Base-by-base conservation (phyloP, 2,329 filamentous ascomycete genomes). In the Mycosphaerelloides madeirae region DNA sequence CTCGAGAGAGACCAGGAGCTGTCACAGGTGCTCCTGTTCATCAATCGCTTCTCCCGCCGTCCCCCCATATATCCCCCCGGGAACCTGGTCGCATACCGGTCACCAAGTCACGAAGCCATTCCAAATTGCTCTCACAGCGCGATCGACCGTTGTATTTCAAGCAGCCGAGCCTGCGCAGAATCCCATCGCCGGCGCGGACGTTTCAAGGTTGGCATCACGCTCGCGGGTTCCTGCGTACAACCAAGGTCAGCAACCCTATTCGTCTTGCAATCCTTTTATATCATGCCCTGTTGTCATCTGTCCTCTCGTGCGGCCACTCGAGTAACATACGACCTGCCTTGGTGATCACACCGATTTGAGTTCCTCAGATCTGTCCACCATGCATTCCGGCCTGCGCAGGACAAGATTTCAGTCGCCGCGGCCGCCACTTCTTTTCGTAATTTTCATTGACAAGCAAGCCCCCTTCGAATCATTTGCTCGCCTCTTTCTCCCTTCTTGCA, bases 221-320 rank as follows among this genome's bases (percentile, higher is more conserved):
- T 31, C 36, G 41, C 48, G 47, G 40, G 41, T 48, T 49, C 37
- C 45, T 50, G 50, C 44, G 53, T 55, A 39, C 53, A 29, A 55
- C 53, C 29, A 35, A 48, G 48, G 53, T 55, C 36, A 46, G 50
- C 53, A 35, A 13, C 44, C 33, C 38, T 41, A 47, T 49, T 51
- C 51, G 51, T 46, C 46, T 41, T 29, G 22, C 41, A 15, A 7
- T 18, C 9, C 45, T 38, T 22, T 29, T 28, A 18, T 13, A 18
- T 38, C 31, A 37, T 46, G 29, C 45, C 18, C 40, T 38, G 36
- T 38, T 41, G 43, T 51, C 46, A 49, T 43, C 43, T 38, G 46
- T 37, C 40, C 29, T 39, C 35, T 43, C 31, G 34, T 47, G 33
- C 38, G 34, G 44, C 44, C 42, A 29, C 29, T 41, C 44, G 44